Base-by-base conservation (phyloP, 768 basidiomycete genomes). In the Termitomyces eurrhizus region DNA sequence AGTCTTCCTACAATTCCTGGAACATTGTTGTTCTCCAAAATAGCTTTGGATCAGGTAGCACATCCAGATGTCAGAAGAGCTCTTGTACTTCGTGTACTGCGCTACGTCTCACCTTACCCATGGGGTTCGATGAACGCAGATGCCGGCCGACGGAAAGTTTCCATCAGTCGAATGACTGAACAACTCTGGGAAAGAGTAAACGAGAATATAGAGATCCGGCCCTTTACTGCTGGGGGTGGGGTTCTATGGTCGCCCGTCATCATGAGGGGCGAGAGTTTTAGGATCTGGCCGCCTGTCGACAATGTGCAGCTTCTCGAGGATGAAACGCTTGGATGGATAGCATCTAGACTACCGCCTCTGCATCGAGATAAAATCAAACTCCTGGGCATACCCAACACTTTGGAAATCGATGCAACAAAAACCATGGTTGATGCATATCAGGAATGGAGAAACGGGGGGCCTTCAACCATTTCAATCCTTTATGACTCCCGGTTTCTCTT, bases 121-220 rank as follows among this genome's bases (percentile, higher is more conserved):
- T 94, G 92, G 92, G 92, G 92, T 5, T 84, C 84, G 51, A 66
- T 80, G 18, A 80, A 76, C 8, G 83, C 91, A 2, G 86, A 91
- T 64, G 83, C 79, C 2, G 72, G 80, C 60, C 80, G 92, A 37
- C 79, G 83, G 9, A 70, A 67, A 44, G 63, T 58, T 7, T 80
- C 79, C 53, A 69, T 89, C 33, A 62, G 74, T 1, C 77, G 77
- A 41, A 83, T 92, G 59, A 68, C 81, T 21, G 52, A 70, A 13
- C 73, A 73, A 7, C 62, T 92, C 7, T 89, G 84, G 82, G 52
- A 67, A 4, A 67, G 69, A 9, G 57, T 76, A 21, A 72, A 73
- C 3, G 70, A 69, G 16, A 39, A 59, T 0, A 57, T 64, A 8
- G 65, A 61, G 4, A 64, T 69, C 9, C 65, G 44, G 26, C 66